Evolutionary conservation across 169 alveolate genomes (phyloP).

Genomic region (Eimeria necatrix): DNA sequence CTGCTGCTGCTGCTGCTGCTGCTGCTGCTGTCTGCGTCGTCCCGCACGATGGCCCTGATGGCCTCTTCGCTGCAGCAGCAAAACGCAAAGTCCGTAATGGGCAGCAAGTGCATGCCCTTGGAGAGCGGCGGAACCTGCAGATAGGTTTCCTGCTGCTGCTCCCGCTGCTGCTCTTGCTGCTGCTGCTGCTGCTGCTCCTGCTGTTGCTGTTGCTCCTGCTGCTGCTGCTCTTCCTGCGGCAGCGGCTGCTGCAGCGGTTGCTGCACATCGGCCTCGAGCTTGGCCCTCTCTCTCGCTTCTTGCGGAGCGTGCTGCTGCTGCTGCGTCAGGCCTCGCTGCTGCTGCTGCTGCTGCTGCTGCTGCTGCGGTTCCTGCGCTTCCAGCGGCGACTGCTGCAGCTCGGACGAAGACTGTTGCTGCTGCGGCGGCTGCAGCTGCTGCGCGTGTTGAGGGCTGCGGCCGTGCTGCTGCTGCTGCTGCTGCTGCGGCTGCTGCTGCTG

Average conservation of each 20-base stretch:
- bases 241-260: neutral
- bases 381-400: neutral
- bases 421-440: neutral
- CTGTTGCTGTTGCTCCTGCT: constrained; percentile 3
- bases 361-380: neutral
- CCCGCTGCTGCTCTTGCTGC: constrained; percentile 44
- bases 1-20: constrained; percentile 53
- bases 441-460: neutral
- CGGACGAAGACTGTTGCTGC: neutral
- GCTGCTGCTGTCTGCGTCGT: constrained; percentile 41
- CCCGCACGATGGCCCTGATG: neutral
- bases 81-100: neutral
- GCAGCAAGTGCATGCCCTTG: neutral
- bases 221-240: neutral
- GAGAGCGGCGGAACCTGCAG: neutral
- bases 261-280: neutral
- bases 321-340: neutral
- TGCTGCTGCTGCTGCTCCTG: constrained; percentile 10
- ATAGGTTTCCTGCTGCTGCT: neutral
- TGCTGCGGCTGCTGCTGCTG: constrained; percentile 12
- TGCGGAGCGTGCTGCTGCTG: neutral
- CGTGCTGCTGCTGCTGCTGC: neutral
- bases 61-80: constrained; percentile 50
- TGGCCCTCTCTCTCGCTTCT: neutral
- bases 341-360: neutral